Base-by-base conservation (phyloP, 2,329 filamentous ascomycete species). In the Laburnicola sp. region DNA sequence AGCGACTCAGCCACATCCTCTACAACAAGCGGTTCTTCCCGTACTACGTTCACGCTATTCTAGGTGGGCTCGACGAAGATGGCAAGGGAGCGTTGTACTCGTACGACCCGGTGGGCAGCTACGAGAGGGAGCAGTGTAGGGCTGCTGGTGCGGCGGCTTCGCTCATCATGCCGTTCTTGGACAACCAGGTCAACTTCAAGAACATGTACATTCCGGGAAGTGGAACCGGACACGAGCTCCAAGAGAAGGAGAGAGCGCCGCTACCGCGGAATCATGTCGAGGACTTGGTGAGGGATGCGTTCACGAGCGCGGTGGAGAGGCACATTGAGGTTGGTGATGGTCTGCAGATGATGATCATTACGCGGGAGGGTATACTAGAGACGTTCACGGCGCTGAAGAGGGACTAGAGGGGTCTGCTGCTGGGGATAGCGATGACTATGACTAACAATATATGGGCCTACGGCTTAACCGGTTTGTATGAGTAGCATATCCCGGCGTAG, bases 151-250 rank as follows among this genome's bases (percentile, higher is more conserved):
- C 94, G 10, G 92, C 92, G 21, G 88, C 91, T 47, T 94, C 89
- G 68, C 78, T 99, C 75, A 99, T 99, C 76, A 99, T 97, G 89
- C 94, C 94, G 1, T 99, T 99, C 82, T 78, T 99, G 69, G 94
- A 99, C 76, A 99, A 99, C 75, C 95, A 99, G 78, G 94, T 99
- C 80, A 97, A 97, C 79, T 93, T 93, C 82, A 99, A 97, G 84
- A 99, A 99, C 75, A 93, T 97, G 80, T 96, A 96, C 73, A 82
- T 94, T 49, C 91, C 93, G 8, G 89, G 87, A 40, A 93, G 89
- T 65, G 91, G 91, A 50, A 82, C 84, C 54, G 93, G 93, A 37
- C 89, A 96, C 75, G 87, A 86, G 47, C 78, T 97, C 65, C 78
- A 88, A 78, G 83, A 88, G 75, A 82, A 87, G 63, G 81, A 85